Evolutionary conservation across 1,284 basidiomycete species (phyloP).

Genomic region (Microbotryum silenes-acaulis): DNA sequence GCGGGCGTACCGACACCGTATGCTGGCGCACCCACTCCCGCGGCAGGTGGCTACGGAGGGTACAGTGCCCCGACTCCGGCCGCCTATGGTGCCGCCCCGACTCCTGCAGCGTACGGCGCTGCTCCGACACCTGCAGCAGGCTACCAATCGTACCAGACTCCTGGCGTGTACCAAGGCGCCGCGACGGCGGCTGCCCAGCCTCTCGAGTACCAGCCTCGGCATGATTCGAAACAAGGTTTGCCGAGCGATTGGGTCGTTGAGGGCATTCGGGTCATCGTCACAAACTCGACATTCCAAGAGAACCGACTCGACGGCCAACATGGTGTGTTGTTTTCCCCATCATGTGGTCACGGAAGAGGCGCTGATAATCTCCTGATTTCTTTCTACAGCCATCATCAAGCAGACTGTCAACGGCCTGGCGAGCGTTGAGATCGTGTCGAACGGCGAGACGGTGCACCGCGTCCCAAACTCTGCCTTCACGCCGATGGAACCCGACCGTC

Average conservation of each 20-base stretch:
- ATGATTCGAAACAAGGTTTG: slow-evolving; percentile 3
- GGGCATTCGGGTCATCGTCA: slow-evolving; percentile 12
- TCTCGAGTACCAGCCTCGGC: slow-evolving; percentile 18
- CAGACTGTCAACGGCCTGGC: slow-evolving; percentile 2
- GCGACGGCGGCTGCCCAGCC: slow-evolving; percentile 29
- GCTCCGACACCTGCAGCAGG: slow-evolving; percentile 40
- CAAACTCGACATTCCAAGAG: slow-evolving; percentile 14
- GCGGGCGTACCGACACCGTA: slow-evolving; percentile 32
- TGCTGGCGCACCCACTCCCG: slow-evolving; percentile 33
- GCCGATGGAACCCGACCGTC: slow-evolving; percentile 25
- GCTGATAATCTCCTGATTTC: background rate
- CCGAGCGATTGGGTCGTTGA: slow-evolving; percentile 23
- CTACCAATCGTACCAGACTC: slow-evolving; percentile 28
- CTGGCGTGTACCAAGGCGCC: slow-evolving; percentile 29
- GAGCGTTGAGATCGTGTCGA: slow-evolving; percentile 20
- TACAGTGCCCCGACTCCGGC: slow-evolving; percentile 24
- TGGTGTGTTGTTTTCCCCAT: slow-evolving; percentile 8
- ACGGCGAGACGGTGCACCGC: slow-evolving; percentile 13
- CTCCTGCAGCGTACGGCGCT: slow-evolving; percentile 20
- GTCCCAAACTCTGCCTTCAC: slow-evolving; percentile 18
- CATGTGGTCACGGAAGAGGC: background rate
- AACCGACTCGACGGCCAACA: slow-evolving; percentile 19
- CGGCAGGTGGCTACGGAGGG: slow-evolving; percentile 18
- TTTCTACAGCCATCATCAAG: slow-evolving; percentile 17
- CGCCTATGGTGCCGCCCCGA: slow-evolving; percentile 24